Percentiles rank a stretch among this genome's conserved stretches.
phyloP scores from a whole-genome alignment of 2,329 filamentous ascomycete genomes.

The Cercospora sp. region DNA sequence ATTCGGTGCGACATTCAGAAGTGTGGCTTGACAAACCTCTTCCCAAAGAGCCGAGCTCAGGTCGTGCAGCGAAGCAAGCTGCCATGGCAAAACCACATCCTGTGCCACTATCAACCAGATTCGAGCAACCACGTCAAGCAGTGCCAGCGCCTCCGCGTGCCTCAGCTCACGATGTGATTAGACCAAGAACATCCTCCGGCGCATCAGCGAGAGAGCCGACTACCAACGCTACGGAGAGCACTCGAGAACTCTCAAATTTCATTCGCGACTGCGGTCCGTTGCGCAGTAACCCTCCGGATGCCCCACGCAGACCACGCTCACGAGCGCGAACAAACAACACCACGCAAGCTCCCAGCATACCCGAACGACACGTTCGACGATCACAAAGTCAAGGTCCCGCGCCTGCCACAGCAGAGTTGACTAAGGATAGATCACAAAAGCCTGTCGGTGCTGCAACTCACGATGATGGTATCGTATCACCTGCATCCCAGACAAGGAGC shows the following conservation, averaged over 20 bases:
- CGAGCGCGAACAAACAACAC: constrained; percentile 22
- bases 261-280: constrained; percentile 28
- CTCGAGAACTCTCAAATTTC: constrained; percentile 31
- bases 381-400: constrained; percentile 17
- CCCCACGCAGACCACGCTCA: constrained; percentile 6
- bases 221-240: constrained; percentile 13
- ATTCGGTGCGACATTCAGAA: constrained; percentile 10
- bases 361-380: constrained; percentile 15
- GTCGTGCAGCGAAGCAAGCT: constrained; percentile 9
- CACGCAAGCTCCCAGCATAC: constrained; percentile 1
- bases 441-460: background rate
- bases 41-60: constrained; percentile 21
- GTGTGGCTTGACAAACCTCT: constrained; percentile 29
- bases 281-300: constrained; percentile 31
- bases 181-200: constrained; percentile 21
- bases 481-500: constrained; percentile 2
- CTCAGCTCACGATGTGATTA: constrained; percentile 8
- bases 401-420: background rate
- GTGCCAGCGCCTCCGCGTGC: constrained; percentile 19
- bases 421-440: background rate
- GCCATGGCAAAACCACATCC: constrained; percentile 28
- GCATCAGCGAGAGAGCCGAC: constrained; percentile 9
- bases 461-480: constrained; percentile 5
- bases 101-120: constrained; percentile 26
- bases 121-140: constrained; percentile 28